Percentiles rank a stretch among this genome's conserved stretches.
phyloP scores from a whole-genome alignment of 257 asterid genomes.

The Solanum microdontum region DNA sequence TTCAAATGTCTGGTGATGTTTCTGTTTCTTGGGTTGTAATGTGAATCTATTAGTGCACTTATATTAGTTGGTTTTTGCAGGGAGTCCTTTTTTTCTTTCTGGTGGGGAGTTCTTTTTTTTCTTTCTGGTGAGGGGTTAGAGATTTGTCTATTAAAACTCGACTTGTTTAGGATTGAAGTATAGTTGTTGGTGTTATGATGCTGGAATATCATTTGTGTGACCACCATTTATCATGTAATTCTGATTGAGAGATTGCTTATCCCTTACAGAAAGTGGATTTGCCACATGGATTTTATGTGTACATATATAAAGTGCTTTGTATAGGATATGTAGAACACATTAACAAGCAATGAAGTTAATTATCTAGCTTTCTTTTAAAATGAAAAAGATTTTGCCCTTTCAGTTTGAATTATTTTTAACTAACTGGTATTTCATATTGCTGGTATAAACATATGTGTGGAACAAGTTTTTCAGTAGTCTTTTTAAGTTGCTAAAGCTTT shows the following conservation, averaged over 20 bases:
- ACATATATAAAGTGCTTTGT: background rate
- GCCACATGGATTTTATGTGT: background rate
- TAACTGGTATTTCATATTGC: background rate
- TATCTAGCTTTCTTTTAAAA: background rate
- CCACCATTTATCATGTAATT: background rate
- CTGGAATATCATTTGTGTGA: background rate
- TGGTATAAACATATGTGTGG: background rate
- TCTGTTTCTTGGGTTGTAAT: background rate
- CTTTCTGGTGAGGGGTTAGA: background rate
- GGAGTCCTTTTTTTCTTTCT: background rate
- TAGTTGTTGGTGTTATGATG: background rate
- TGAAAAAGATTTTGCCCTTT: background rate
- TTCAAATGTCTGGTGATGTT: background rate
- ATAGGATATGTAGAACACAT: background rate
- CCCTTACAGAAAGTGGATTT: background rate
- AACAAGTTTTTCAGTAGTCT: background rate
- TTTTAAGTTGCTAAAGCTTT: background rate
- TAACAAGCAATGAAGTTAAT: background rate
- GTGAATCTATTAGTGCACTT: background rate
- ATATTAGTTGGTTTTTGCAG: background rate
- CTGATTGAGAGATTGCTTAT: background rate
- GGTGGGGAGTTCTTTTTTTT: background rate
- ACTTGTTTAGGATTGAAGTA: background rate
- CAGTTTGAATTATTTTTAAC: background rate
- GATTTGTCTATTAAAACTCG: background rate